phyloP scores from a whole-genome alignment of 345 rosid genomes.

The sweet orange (Citrus sinensis) region DNA sequence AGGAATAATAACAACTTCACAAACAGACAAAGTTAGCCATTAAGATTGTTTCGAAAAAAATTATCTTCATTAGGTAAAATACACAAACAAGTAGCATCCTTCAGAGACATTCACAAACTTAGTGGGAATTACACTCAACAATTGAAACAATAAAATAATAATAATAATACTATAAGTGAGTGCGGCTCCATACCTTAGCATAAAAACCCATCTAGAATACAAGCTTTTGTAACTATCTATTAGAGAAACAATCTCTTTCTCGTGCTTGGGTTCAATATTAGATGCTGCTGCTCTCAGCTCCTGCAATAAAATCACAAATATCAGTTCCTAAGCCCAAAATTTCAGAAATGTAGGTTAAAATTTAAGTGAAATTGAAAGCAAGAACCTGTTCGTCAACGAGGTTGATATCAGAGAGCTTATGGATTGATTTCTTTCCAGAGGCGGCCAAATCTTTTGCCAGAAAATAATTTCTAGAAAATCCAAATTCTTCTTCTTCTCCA shows the following conservation, averaged over 20 bases:
- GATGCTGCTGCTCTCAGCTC: constrained; percentile 64
- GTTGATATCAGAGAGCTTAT: constrained; percentile 66
- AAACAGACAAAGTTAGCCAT: neutral
- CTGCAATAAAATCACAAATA: constrained; percentile 28
- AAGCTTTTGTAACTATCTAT: constrained; percentile 54
- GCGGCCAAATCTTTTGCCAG: constrained; percentile 73
- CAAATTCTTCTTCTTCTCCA: constrained; percentile 69
- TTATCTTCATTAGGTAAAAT: neutral
- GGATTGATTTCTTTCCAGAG: constrained; percentile 55
- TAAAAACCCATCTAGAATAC: constrained; percentile 71
- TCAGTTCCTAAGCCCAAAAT: neutral
- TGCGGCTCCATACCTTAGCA: constrained; percentile 45
- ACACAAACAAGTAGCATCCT: neutral
- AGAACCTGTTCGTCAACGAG: constrained; percentile 79
- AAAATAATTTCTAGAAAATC: constrained; percentile 86
- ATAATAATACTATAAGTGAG: neutral
- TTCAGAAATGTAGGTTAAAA: neutral
- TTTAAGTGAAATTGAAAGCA: neutral
- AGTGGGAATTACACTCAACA: neutral
- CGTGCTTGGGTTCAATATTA: constrained; percentile 58
- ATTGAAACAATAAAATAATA: neutral
- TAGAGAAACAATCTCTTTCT: constrained; percentile 50
- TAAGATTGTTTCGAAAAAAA: neutral
- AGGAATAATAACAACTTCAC: neutral
- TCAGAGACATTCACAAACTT: neutral